Base-by-base conservation (phyloP, 495 filamentous ascomycete genomes). In the Aspergillus homomorphus region DNA sequence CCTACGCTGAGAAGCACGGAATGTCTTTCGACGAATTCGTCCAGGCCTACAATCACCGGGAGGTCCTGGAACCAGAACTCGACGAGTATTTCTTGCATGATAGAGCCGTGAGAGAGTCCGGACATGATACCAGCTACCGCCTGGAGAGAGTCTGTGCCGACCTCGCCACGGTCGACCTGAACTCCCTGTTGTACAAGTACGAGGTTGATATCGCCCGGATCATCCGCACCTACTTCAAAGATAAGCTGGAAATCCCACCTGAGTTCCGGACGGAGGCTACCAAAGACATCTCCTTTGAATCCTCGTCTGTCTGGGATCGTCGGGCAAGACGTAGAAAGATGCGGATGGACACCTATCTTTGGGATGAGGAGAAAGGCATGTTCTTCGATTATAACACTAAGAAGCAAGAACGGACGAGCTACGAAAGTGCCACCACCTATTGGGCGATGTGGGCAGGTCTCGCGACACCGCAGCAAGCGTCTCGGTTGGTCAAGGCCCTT, bases 51-150 rank as follows among this genome's bases (percentile, higher is more conserved):
- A 98, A 98, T 64, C 60, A 84, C 57, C 82, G 86, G 7, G 63
- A 77, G n/a, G 83, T 98, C 38, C 68, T 78, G 49, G 94, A 98
- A 74, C 92, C 92, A 2, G 88, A 92, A 42, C 80, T 98, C 10
- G 94, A 98, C 67, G 85, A 91, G 23, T 98, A 96, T 69, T 98
- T 96, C 77, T 74, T 95, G 63, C 94, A 98, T 67, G 95, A 98
- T 69, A 85, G 95, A 50, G 91, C 90, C 7, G 91, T 97, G 20
- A 87, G 94, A 48, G 94, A 98, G 68, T 96, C 92, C n/a, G 94
- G 94, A 20, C 94, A 98, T 68, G 94, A 98, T 69, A 98, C 92
- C 6, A 88, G 89, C 23, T 97, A 97, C 69, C 89, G 94, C 22
- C 79, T 98, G 0, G 94, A 97, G 71, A 85, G 86, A 18, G 82